Percentiles rank a stretch among this genome's conserved stretches.
These are phyloP conservation scores for Sporobolomyces roseus DNA, from an alignment of 768 basidiomycete genomes.

Conservation along the genomic window DNA sequence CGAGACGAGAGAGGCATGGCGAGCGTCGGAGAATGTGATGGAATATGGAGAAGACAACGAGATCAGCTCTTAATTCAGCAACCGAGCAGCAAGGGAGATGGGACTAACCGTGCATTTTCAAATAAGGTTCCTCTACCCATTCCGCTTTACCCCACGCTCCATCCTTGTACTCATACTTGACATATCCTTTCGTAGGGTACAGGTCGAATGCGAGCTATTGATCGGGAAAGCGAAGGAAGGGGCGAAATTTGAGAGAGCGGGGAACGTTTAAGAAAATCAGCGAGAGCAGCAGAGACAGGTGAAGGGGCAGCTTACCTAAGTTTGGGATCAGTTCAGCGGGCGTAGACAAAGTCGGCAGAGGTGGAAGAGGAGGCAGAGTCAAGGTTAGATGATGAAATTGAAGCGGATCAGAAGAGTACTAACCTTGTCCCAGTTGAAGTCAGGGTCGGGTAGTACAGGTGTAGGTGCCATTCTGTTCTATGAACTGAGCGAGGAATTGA, in stretches of 20 bases:
- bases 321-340: too few relatives aligned
- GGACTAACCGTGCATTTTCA: conserved; percentile 35
- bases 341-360: too few relatives aligned
- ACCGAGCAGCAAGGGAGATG: not conserved
- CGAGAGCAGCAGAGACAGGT: too few relatives aligned
- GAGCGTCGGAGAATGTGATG: too few relatives aligned
- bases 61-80: too few relatives aligned
- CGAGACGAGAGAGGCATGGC: too few relatives aligned
- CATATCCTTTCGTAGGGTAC: conserved; percentile 39
- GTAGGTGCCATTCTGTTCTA: conserved; percentile 50
- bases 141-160: conserved; percentile 37
- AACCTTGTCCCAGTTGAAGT: conserved; percentile 46
- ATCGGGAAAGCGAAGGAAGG: not conserved
- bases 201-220: conserved; percentile 35
- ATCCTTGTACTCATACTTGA: conserved; percentile 32
- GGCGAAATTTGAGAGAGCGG: not conserved
- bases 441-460: conserved; percentile 45
- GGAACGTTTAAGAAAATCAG: not conserved
- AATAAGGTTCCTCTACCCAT: conserved; percentile 39
- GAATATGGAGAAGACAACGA: too few relatives aligned
- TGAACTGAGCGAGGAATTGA: conserved; percentile 99
- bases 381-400: not conserved
- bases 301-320: too few relatives aligned
- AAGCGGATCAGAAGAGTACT: not conserved
- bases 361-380: not conserved